Evolutionary conservation across 306 rosid species (phyloP).

Genomic region (Delonix regia): DNA sequence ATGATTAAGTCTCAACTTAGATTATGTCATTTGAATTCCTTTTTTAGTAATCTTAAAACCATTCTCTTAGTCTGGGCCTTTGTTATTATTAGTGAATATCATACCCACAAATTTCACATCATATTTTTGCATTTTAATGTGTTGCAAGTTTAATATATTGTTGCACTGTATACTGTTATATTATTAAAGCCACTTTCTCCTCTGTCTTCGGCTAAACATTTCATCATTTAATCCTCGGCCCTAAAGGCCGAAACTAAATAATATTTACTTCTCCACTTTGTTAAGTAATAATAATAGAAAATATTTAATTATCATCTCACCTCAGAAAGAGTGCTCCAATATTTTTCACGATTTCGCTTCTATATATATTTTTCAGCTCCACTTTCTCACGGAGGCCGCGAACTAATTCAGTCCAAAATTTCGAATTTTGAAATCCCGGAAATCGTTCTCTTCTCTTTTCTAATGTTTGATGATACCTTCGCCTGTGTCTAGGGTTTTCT

Average conservation of each 20-base stretch:
- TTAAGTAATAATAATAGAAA: no score
- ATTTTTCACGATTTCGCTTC: neutral
- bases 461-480: neutral
- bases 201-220: neutral
- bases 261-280: neutral
- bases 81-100: no score
- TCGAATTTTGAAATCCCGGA: constrained; percentile 3
- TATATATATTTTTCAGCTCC: neutral
- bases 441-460: neutral
- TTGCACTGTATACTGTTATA: no score
- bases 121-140: no score
- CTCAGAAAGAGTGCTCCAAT: neutral
- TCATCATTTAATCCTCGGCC: neutral
- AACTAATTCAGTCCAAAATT: neutral
- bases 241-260: neutral
- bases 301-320: no score
- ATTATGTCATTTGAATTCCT: no score
- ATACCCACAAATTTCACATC: no score
- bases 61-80: no score
- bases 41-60: no score
- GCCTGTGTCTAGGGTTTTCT: constrained; percentile 12
- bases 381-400: neutral
- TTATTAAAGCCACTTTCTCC: neutral
- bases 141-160: no score
- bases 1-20: no score